These are phyloP conservation scores for Xerophyta viscosa DNA, from an alignment of 106 monocot genomes.

Conservation along the genomic window DNA sequence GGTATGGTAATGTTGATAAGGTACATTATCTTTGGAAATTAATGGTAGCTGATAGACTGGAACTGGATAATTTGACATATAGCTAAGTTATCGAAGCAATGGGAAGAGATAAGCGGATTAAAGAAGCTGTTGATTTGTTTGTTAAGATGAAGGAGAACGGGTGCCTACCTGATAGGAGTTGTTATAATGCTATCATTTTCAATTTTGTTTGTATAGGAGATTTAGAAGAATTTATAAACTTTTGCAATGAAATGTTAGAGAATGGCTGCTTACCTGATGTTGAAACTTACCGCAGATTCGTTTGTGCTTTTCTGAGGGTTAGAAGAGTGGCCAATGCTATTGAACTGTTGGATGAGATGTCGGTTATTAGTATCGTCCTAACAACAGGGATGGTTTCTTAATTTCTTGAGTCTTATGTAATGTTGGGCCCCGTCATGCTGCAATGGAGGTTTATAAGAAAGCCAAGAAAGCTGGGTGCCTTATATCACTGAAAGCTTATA, in stretches of 20 bases:
- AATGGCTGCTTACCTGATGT: conserved; percentile 39
- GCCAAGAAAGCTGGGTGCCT: conserved; percentile 59
- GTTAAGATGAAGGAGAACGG: conserved; percentile 51
- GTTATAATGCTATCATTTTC: conserved; percentile 69
- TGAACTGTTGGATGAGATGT: conserved; percentile 77
- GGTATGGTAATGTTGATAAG: conserved; percentile 57
- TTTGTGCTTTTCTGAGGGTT: conserved; percentile 50
- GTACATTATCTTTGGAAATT: conserved; percentile 34
- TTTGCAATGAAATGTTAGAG: conserved; percentile 48
- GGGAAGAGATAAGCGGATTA: conserved; percentile 47
- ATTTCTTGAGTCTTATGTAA: conserved; percentile 56
- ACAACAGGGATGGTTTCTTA: conserved; percentile 72
- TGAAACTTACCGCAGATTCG: conserved; percentile 48
- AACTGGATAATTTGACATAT: conserved; percentile 44
- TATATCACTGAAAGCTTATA: conserved; percentile 84
- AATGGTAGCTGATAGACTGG: conserved; percentile 52
- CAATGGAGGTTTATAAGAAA: conserved; percentile 75
- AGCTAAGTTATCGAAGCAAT: conserved; percentile 48
- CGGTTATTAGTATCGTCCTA: conserved; percentile 43
- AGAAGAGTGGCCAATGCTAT: conserved; percentile 87
- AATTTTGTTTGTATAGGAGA: conserved; percentile 53
- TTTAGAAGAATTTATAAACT: conserved; percentile 47
- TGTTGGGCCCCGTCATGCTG: conserved; percentile 93
- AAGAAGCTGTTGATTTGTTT: conserved; percentile 50
- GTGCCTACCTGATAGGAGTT: conserved; percentile 22